phyloP scores from a whole-genome alignment of 495 filamentous ascomycete genomes.

The Lentithecium fluviatile region DNA sequence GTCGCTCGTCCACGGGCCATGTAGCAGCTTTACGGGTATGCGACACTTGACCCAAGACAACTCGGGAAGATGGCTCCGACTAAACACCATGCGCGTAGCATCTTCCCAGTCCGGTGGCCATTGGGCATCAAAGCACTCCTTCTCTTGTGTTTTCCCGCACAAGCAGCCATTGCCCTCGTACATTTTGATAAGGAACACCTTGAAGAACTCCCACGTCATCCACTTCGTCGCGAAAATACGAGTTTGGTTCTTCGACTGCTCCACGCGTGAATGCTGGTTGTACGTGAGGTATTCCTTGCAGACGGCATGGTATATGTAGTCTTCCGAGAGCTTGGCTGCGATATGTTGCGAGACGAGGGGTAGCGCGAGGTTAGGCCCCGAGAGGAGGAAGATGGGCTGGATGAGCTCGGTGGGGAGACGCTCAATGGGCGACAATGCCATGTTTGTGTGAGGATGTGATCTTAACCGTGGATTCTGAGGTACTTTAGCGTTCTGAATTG shows the following conservation, averaged over 20 bases:
- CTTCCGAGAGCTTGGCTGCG: slow-evolving; percentile 24
- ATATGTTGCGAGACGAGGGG: slow-evolving; percentile 19
- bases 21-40: slow-evolving; percentile 28
- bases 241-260: slow-evolving; percentile 14
- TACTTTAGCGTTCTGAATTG: not conserved
- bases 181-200: slow-evolving; percentile 7
- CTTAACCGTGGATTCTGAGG: not conserved
- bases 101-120: slow-evolving; percentile 33
- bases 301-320: slow-evolving; percentile 16
- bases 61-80: slow-evolving; percentile 23
- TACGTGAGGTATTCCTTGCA: slow-evolving; percentile 23
- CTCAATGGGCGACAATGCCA: slow-evolving; percentile 29
- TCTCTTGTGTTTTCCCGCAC: slow-evolving; percentile 22
- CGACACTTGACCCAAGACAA: slow-evolving; percentile 27
- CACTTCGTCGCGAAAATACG: slow-evolving; percentile 22
- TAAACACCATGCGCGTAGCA: slow-evolving; percentile 22
- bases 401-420: slow-evolving; percentile 28
- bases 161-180: slow-evolving; percentile 22
- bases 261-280: slow-evolving; percentile 1
- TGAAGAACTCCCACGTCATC: slow-evolving; percentile 33
- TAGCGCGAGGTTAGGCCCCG: slow-evolving; percentile 20
- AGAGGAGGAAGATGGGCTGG: slow-evolving; percentile 28
- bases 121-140: slow-evolving; percentile 16
- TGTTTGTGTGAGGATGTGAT: not conserved
- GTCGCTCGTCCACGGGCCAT: slow-evolving; percentile 22